Base-by-base conservation (phyloP, 202 grass and related monocot genomes). In the Carex sylvatica region DNA sequence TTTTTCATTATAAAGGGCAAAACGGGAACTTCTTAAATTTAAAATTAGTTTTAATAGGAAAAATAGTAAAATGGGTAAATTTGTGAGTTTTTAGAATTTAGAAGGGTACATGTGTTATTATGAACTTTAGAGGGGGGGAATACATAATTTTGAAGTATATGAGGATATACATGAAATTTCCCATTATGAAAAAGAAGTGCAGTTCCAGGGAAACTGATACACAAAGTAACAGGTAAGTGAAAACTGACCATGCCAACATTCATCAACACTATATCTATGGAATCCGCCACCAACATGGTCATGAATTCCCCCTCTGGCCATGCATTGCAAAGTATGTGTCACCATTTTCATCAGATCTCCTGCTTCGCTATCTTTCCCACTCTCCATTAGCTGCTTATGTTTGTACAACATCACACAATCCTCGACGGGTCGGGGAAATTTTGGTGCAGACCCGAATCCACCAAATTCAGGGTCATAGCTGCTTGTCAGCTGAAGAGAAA, bases 201-300 rank as follows among this genome's bases (percentile, higher is more conserved):
- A 40, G 38, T 40, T 40, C 38, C 38, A 7, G 6, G 38, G 38
- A 40, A 40, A 40, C 38, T 40, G 52, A 70, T 33, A 73, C 12
- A 79, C 49, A 82, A 81, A 6, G 40, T 9, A 69, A 71, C 49
- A 62, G 4, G 2, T n/a, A 18, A 54, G 15, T 44, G 6, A 66
- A 71, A 54, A 9, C 67, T 78, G 62, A 98, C 95, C 90, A 81
- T 98, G 95, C 95, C 95, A 98, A 71, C 88, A 91, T 58, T 94
- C 95, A 51, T 98, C 95, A 67, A 98, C 95, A 78, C 92, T 98
- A 80, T 95, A 98, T 89, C 92, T 91, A 78, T 98, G 95, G 91
- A 98, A 98, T 26, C 95, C 95, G 78, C 95, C 95, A 59, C 92
- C 95, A 38, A 98, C 22, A 9, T 98, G 95, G 69, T 98, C 95